Evolutionary conservation across 495 filamentous ascomycete genomes (phyloP).

Genomic region (Penicillium diatomitis): DNA sequence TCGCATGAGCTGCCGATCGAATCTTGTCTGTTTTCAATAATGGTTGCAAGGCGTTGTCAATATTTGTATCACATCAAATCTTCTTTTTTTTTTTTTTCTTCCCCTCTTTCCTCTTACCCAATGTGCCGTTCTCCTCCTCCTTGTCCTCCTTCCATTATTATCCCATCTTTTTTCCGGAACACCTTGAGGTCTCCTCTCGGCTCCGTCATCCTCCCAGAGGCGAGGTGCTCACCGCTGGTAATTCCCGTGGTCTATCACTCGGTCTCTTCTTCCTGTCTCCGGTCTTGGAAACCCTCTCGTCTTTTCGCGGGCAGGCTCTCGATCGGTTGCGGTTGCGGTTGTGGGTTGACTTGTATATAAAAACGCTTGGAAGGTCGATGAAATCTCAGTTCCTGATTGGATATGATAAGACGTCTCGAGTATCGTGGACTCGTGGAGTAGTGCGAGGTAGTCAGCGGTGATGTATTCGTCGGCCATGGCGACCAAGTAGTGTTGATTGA

Average conservation of each 20-base stretch:
- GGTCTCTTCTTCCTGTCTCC: slow-evolving; percentile 14
- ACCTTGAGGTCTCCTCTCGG: no score
- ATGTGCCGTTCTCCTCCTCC: slow-evolving; percentile 13
- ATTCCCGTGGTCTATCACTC: no score
- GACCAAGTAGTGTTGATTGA: no score
- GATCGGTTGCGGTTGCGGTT: slow-evolving; percentile 9
- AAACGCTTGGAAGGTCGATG: slow-evolving; percentile 23
- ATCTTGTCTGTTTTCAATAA: slow-evolving; percentile 26
- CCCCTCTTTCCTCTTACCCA: neutral
- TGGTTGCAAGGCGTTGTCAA: slow-evolving; percentile 37
- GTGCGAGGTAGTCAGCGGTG: neutral
- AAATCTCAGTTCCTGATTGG: slow-evolving; percentile 19
- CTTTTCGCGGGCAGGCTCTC: slow-evolving; percentile 14
- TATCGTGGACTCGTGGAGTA: neutral
- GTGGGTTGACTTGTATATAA: slow-evolving; percentile 37
- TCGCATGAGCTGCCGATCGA: slow-evolving; percentile 13
- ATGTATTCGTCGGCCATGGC: no score
- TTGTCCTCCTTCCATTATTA: slow-evolving; percentile 15
- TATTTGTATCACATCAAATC: slow-evolving; percentile 32
- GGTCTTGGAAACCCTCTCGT: slow-evolving; percentile 16
- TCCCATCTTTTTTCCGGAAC: slow-evolving; percentile 5
- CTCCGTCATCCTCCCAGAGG: no score
- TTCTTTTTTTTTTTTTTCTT: slow-evolving; percentile 13
- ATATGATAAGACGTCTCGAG: slow-evolving; percentile 1
- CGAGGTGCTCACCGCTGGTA: no score